phyloP scores from a whole-genome alignment of 345 rosid species.

The Mangifera indica region DNA sequence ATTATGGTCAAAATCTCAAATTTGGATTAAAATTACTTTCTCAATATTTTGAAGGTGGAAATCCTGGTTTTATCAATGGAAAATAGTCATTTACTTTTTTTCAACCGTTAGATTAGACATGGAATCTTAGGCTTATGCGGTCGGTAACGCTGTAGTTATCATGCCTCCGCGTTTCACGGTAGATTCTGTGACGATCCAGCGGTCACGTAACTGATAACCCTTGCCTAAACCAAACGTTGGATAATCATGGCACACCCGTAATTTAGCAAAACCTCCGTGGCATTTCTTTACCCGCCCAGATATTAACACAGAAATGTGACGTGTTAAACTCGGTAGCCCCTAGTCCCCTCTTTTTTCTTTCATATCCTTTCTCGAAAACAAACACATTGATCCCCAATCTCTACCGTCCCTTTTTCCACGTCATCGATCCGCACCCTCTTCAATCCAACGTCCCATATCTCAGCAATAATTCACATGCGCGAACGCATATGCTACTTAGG shows the following conservation, averaged over 20 bases:
- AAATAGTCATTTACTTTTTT: no score
- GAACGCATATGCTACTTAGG: background rate
- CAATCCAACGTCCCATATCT: slow-evolving; percentile 31
- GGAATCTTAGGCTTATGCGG: background rate
- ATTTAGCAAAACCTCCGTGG: background rate
- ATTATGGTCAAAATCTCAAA: no score
- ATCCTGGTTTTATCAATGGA: no score
- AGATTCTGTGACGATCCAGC: background rate
- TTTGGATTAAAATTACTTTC: no score
- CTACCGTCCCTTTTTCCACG: slow-evolving; percentile 36
- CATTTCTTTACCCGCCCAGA: background rate
- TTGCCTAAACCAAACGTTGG: background rate
- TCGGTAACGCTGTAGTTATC: no score
- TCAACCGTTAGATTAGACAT: background rate
- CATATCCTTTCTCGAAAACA: slow-evolving; percentile 26
- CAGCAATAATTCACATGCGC: slow-evolving; percentile 20
- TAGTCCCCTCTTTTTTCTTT: background rate
- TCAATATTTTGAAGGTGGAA: no score
- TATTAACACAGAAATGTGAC: slow-evolving; percentile 22
- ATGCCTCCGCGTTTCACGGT: no score
- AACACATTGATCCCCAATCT: slow-evolving; percentile 38
- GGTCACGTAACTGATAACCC: background rate
- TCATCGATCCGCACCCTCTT: slow-evolving; percentile 32
- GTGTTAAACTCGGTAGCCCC: slow-evolving; percentile 22
- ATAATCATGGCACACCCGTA: slow-evolving; percentile 10